A percentile compares a stretch with the other conserved stretches of the same genome.
These are phyloP conservation scores for Astrocystis sublimbata DNA, from an alignment of 495 filamentous ascomycete genomes.

Conservation along the genomic window DNA sequence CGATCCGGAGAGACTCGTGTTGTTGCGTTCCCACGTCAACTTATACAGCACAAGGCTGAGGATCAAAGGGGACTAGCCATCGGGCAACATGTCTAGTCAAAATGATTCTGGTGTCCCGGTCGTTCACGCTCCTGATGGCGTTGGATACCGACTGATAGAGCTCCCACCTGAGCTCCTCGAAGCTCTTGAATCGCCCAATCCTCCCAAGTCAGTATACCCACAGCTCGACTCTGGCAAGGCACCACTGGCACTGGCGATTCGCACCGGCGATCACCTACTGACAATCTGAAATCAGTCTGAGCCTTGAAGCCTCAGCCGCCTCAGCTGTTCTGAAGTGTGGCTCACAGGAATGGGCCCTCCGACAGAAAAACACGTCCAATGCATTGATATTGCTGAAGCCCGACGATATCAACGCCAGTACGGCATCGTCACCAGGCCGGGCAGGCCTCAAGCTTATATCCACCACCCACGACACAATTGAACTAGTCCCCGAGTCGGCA, in stretches of 20 bases:
- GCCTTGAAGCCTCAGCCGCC: slow-evolving; percentile 62
- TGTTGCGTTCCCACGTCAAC: not conserved
- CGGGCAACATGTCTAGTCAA: slow-evolving; percentile 59
- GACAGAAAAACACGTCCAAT: slow-evolving; percentile 91
- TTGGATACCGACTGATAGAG: slow-evolving; percentile 76
- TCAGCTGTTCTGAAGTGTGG: slow-evolving; percentile 74
- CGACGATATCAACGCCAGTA: slow-evolving; percentile 19
- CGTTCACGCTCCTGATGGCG: slow-evolving; percentile 58
- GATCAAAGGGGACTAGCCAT: no score
- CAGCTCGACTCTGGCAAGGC: slow-evolving; percentile 10
- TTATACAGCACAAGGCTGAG: not conserved
- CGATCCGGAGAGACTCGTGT: not conserved
- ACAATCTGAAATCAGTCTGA: slow-evolving; percentile 51
- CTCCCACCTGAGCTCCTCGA: slow-evolving; percentile 72
- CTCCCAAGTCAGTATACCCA: slow-evolving; percentile 55
- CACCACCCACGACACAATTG: slow-evolving; percentile 72
- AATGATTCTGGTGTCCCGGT: slow-evolving; percentile 61
- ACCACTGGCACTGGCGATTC: no score
- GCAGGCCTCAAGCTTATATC: slow-evolving; percentile 61
- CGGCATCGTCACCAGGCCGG: slow-evolving; percentile 26
- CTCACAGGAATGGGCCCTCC: slow-evolving; percentile 71
- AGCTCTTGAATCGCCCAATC: slow-evolving; percentile 60
- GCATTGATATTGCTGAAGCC: slow-evolving; percentile 71
- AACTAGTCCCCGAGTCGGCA: slow-evolving; percentile 53
- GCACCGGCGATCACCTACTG: not conserved